phyloP scores from a whole-genome alignment of 129 eudicot genomes.

The Centrapalus pauciflorus region DNA sequence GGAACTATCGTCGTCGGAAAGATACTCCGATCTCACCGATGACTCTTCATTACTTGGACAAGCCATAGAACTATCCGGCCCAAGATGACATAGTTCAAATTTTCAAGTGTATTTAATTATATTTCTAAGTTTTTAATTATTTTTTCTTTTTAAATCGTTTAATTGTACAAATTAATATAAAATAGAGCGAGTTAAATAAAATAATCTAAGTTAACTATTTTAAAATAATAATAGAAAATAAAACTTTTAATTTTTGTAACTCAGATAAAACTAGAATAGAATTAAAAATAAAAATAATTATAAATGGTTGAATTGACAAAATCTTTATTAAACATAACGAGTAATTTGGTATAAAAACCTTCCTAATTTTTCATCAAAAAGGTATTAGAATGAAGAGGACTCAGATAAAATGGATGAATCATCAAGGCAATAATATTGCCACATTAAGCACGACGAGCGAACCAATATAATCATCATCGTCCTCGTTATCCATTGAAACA shows the following conservation, averaged over 20 bases:
- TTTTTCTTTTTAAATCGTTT: neutral
- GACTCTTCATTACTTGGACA: slow-evolving; percentile 76
- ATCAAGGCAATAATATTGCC: slow-evolving; percentile 18
- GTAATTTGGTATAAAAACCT: no score
- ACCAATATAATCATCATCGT: slow-evolving; percentile 27
- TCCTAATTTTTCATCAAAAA: no score
- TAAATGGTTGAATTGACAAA: no score
- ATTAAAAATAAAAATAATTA: no score
- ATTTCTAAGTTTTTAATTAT: neutral
- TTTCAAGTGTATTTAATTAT: slow-evolving; percentile 14
- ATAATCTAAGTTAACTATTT: neutral
- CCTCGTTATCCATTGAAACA: neutral
- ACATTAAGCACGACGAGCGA: slow-evolving; percentile 24
- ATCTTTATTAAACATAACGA: no score
- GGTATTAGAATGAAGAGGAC: no score
- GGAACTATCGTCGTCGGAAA: slow-evolving; percentile 62
- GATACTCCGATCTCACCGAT: slow-evolving; percentile 77
- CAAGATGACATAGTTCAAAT: slow-evolving; percentile 39
- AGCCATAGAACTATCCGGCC: slow-evolving; percentile 88
- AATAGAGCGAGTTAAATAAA: slow-evolving; percentile 1
- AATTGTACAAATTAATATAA: slow-evolving; percentile 17
- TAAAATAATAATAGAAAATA: no score
- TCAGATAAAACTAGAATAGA: no score
- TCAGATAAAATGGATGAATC: slow-evolving; percentile 18
- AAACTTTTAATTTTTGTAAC: no score